Base-by-base conservation (phyloP, 1,284 basidiomycete genomes). In the Trametes hirsuta region DNA sequence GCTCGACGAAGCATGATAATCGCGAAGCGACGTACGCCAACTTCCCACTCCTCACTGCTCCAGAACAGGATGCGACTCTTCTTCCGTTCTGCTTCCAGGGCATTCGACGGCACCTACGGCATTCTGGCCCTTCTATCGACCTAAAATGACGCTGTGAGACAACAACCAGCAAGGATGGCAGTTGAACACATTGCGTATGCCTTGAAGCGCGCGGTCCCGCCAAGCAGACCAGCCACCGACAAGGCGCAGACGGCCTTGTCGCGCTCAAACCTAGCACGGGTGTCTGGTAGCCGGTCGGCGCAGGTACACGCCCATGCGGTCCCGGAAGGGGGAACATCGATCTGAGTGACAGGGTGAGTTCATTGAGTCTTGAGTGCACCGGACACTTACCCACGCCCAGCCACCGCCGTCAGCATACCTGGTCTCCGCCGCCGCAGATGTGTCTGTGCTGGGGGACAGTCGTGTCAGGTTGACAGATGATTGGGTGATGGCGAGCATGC, bases 391-490 rank as follows among this genome's bases (percentile, higher is more conserved):
- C 14, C 47, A 45, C 48, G 48, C 36, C 24, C 37, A 41, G 34
- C 46, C 25, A 25, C 53, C 46, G 47, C 36, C 53, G 39, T 47
- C 21, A 34, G 42, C 15, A 44, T 9, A 41, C 30, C 24, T 37
- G 47, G 25, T 22, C 21, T n/a, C 15, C 4, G 30, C 22, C 42
- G 22, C 36, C 15, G 24, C 44, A 22, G 50, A 48, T n/a, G n/a
- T 37, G 50, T 21, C 18, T 34, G 49, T 44, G 36, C 40, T 30
- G 30, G 18, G 10, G 36, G 42, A 35, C 46, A 52, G 47, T 11
- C 50, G 53, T 61, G 59, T 61, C 62, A 58, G 36, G 41, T 30
- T 64, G 62, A 61, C 62, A 64, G 48, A 56, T 61, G 59, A 58
- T 55, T 45, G 55, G 49, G 53, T 18, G 45, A n/a, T 52, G 40